Evolutionary conservation across 306 rosid species (phyloP).

Genomic region (Betula pendula): DNA sequence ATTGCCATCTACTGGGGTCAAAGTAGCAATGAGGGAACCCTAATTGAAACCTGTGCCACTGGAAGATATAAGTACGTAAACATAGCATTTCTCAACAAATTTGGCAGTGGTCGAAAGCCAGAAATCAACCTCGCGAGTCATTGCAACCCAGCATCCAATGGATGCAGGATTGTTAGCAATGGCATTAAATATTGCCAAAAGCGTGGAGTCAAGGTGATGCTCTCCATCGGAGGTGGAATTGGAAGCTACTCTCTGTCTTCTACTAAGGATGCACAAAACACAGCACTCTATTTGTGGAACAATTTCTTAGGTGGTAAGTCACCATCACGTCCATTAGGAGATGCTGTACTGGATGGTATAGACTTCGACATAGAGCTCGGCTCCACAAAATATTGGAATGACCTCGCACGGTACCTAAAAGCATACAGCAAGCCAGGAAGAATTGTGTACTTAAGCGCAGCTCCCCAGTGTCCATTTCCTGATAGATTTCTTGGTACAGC

Average conservation of each 20-base stretch:
- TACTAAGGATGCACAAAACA: constrained; percentile 35
- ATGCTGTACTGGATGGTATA: constrained; percentile 51
- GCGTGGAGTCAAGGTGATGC: constrained; percentile 51
- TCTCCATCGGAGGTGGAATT: constrained; percentile 51
- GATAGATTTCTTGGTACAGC: constrained; percentile 29
- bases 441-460: constrained; percentile 44
- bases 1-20: constrained; percentile 68
- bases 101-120: constrained; percentile 37
- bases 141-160: constrained; percentile 39
- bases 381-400: constrained; percentile 18
- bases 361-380: constrained; percentile 52
- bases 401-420: constrained; percentile 37
- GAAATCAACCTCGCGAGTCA: constrained; percentile 47
- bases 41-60: constrained; percentile 50
- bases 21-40: constrained; percentile 39
- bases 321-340: constrained; percentile 44
- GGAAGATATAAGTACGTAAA: constrained; percentile 38
- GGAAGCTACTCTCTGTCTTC: constrained; percentile 47
- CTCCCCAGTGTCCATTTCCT: constrained; percentile 61
- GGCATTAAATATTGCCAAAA: constrained; percentile 42
- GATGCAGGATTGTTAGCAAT: constrained; percentile 26
- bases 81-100: constrained; percentile 42
- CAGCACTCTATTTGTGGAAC: constrained; percentile 53
- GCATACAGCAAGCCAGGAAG: constrained; percentile 16
- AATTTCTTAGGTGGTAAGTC: constrained; percentile 51